phyloP scores from a whole-genome alignment of 164 flowering plant genomes.

The Amborella trichopoda region DNA sequence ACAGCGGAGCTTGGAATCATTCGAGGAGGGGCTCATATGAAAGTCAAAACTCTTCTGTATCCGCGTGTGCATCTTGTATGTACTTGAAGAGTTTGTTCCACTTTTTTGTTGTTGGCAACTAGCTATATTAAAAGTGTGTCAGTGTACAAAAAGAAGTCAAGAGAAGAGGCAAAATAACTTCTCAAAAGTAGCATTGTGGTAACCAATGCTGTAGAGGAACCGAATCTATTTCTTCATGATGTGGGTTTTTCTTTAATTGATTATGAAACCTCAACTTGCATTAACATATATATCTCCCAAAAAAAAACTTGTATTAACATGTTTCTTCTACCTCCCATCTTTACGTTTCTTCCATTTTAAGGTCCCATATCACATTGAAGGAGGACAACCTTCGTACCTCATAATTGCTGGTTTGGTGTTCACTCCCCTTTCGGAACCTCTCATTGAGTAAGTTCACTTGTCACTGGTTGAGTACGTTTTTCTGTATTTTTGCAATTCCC shows the following conservation, averaged over 20 bases:
- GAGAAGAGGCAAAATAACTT: too few relatives aligned
- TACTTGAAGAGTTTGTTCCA: not conserved
- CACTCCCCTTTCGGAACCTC: slow-evolving; percentile 95
- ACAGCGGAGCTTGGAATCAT: slow-evolving; percentile 79
- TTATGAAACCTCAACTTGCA: too few relatives aligned
- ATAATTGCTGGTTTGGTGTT: slow-evolving; percentile 93
- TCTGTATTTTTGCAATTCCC: too few relatives aligned
- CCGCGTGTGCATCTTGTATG: slow-evolving; percentile 88
- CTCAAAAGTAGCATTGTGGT: too few relatives aligned
- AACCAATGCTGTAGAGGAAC: too few relatives aligned
- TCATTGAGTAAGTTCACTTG: slow-evolving; percentile 64
- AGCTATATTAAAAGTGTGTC: too few relatives aligned
- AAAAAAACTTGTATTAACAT: not conserved
- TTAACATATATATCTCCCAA: too few relatives aligned
- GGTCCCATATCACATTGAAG: slow-evolving; percentile 95
- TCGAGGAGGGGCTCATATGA: slow-evolving; percentile 52
- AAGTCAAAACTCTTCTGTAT: slow-evolving; percentile 51
- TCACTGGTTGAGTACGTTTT: too few relatives aligned
- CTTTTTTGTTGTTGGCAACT: too few relatives aligned
- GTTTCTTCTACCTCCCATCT: not conserved
- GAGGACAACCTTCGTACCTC: slow-evolving; percentile 83
- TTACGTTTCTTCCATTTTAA: slow-evolving; percentile 8
- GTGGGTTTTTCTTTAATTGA: too few relatives aligned
- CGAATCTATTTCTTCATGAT: too few relatives aligned
- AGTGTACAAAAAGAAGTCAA: too few relatives aligned